Evolutionary conservation across 2,329 filamentous ascomycete genomes (phyloP).

Genomic region (Cercospora sp.): DNA sequence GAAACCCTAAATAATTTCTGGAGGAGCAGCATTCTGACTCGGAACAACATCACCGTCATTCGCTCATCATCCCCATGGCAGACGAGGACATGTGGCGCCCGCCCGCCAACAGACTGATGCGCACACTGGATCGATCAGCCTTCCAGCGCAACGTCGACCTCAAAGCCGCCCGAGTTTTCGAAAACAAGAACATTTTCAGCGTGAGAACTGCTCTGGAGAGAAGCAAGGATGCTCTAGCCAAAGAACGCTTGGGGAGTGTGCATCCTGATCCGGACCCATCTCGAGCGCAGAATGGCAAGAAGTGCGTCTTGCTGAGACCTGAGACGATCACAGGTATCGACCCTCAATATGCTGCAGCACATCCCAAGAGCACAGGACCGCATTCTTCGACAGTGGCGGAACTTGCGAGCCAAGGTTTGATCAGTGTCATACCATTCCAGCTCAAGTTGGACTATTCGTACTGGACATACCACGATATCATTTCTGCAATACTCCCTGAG

Average conservation of each 20-base stretch:
- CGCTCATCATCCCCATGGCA: constrained; percentile 22
- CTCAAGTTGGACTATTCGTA: constrained; percentile 78
- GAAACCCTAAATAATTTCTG: constrained; percentile 2
- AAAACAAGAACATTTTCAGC: constrained; percentile 71
- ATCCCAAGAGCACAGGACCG: constrained; percentile 52
- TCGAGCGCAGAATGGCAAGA: constrained; percentile 49
- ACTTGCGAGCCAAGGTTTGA: constrained; percentile 65
- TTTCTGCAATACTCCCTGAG: constrained; percentile 76
- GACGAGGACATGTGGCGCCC: constrained; percentile 66
- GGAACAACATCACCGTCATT: not conserved
- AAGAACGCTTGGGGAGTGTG: constrained; percentile 65
- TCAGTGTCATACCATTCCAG: constrained; percentile 73
- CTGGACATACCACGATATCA: constrained; percentile 85
- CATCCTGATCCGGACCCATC: constrained; percentile 60
- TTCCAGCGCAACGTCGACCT: constrained; percentile 76
- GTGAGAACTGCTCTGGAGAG: constrained; percentile 67
- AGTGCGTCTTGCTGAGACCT: constrained; percentile 50
- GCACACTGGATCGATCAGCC: constrained; percentile 76
- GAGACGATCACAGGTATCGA: constrained; percentile 40
- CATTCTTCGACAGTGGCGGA: constrained; percentile 72
- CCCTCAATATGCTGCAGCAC: not conserved
- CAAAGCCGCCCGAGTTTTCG: constrained; percentile 74
- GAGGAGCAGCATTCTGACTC: not conserved
- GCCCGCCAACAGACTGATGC: constrained; percentile 76
- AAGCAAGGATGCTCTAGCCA: constrained; percentile 64